Evolutionary conservation across 2,329 filamentous ascomycete genomes (phyloP), one percentile per base, ranked within the genome.

Genomic region (Mariannaea elegans): DNA sequence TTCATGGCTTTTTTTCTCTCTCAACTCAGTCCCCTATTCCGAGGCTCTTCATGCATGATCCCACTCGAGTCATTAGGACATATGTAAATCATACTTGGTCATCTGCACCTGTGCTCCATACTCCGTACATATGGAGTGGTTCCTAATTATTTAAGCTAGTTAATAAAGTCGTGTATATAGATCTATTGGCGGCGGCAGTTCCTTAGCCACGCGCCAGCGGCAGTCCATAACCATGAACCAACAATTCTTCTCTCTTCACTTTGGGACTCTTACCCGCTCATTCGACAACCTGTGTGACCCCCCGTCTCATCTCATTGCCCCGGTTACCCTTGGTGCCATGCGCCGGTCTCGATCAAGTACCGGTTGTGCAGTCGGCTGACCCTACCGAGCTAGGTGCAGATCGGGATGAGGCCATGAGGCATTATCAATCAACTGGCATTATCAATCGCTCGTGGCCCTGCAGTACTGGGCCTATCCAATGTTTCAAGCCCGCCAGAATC

Each of bases 361-460:
- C 5, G 44, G 29, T 14, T 21, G 21, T 27, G 19, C 45, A 45
- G 49, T 55, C 45, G 45, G 50, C 44, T 50, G 12, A 31, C 38
- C 45, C 16, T 59, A 38, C 54, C 39, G 23, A 54, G 49, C 34
- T 59, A 47, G 23, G 52, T 36, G 23, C 21, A 50, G 53, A 59
- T 62, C 54, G 55, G 36, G 64, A 64, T 64, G 66, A 14, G 12
- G 39, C 18, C 12, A 24, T 44, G 41, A 65, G 63, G 60, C 56
- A 66, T 69, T 66, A 68, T 69, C 66, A 69, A 69, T 69, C 61
- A 67, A 48, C 44, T 47, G 61, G 48, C 51, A 56, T 69, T 69
- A 69, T 69, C 66, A 67, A 69, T 69, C 65, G 65, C 59, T 44
- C 49, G 38, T 42, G 36, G 16, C 47, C 57, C 47, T 59, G 56